Conservation (phyloP, 305 asterid species). For the Solanum aculeatissimum region DNA sequence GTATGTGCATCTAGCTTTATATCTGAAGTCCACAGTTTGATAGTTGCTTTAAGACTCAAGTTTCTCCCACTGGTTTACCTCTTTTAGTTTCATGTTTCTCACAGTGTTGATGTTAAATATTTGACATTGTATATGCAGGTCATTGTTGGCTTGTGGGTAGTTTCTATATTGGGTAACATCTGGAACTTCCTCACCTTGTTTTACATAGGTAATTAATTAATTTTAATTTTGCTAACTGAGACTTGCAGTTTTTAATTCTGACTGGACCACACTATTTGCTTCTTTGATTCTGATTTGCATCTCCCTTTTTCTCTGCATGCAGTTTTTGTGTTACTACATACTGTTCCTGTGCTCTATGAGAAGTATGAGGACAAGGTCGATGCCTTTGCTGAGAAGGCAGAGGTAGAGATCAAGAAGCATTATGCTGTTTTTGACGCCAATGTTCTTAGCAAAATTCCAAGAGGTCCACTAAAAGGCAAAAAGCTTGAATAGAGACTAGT, state of each 20-base stretch:
- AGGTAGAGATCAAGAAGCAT: slow-evolving; percentile 72
- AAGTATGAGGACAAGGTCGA: slow-evolving; percentile 73
- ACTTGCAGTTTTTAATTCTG: background rate
- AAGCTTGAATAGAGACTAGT: slow-evolving; percentile 30
- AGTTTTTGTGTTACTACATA: slow-evolving; percentile 66
- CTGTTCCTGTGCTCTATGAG: slow-evolving; percentile 72
- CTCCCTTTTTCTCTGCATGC: background rate
- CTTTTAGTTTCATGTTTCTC: background rate
- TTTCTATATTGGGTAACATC: slow-evolving; percentile 60
- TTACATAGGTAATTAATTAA: slow-evolving; percentile 43
- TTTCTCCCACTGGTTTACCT: background rate
- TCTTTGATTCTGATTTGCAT: background rate
- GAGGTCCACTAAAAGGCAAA: slow-evolving; percentile 46
- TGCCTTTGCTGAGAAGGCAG: slow-evolving; percentile 79
- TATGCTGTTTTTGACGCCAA: slow-evolving; percentile 57
- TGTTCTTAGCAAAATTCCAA: slow-evolving; percentile 72
- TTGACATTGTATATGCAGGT: slow-evolving; percentile 19
- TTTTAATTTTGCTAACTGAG: background rate
- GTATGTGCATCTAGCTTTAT: slow-evolving; percentile 26
- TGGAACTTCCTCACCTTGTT: slow-evolving; percentile 64
- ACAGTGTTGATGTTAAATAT: background rate
- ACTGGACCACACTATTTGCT: background rate
- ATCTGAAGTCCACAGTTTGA: background rate
- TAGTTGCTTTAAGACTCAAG: background rate
- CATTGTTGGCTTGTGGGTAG: slow-evolving; percentile 60